phyloP scores from a whole-genome alignment of 345 rosid species.

The Lepidium didymum region DNA sequence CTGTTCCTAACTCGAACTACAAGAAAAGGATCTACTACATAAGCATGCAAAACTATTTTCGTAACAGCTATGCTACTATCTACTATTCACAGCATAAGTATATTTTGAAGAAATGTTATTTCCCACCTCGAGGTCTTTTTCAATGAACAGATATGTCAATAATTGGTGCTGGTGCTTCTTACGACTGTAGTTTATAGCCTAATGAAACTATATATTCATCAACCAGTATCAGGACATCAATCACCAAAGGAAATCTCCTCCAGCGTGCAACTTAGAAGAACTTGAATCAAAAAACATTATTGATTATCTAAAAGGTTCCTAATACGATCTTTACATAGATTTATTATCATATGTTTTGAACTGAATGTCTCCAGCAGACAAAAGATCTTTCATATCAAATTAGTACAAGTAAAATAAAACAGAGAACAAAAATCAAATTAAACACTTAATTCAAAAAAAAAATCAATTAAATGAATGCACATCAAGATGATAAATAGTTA shows the following conservation, averaged over 20 bases:
- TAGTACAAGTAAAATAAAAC: neutral
- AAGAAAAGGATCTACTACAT: neutral
- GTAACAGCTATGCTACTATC: neutral
- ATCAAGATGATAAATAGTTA: neutral
- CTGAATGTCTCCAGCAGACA: neutral
- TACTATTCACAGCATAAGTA: neutral
- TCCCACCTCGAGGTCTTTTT: neutral
- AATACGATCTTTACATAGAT: neutral
- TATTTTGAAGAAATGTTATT: neutral
- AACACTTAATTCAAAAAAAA: neutral
- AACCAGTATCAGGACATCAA: neutral
- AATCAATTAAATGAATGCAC: neutral
- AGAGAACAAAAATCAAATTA: neutral
- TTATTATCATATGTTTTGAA: neutral
- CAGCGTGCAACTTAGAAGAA: neutral
- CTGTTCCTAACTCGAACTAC: neutral
- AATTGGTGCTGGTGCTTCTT: neutral
- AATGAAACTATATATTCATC: neutral
- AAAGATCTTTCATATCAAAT: neutral
- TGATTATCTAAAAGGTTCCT: neutral
- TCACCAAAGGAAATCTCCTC: neutral
- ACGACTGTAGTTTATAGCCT: neutral
- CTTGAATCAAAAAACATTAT: neutral
- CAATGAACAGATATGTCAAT: neutral
- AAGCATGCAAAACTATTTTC: neutral